Evolutionary conservation across 2,329 filamentous ascomycete genomes (phyloP).

Genomic region (Bipolaris bicolor): DNA sequence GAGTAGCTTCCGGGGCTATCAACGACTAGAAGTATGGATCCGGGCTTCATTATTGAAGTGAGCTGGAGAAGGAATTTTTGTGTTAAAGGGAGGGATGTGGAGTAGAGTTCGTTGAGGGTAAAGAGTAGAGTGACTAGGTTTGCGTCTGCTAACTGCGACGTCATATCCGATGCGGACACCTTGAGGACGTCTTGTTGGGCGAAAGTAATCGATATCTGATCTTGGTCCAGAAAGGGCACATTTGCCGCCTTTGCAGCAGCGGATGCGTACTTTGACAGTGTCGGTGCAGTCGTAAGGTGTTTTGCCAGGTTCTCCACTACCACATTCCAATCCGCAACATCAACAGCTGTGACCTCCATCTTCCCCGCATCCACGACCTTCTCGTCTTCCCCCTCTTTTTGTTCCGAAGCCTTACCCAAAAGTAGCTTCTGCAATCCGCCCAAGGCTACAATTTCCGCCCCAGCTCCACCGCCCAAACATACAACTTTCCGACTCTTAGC

Average conservation of each 20-base stretch:
- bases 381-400: constrained; percentile 3
- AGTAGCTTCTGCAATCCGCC: constrained; percentile 59
- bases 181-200: constrained; percentile 59
- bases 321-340: constrained; percentile 78
- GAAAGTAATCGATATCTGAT: constrained; percentile 51
- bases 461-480: constrained; percentile 69
- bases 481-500: constrained; percentile 50
- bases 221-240: constrained; percentile 41
- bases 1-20: constrained; percentile 96
- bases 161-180: constrained; percentile 47
- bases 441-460: constrained; percentile 70
- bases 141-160: constrained; percentile 34
- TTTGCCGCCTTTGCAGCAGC: constrained; percentile 53
- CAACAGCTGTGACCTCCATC: constrained; percentile 68
- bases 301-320: constrained; percentile 66
- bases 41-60: constrained; percentile 62
- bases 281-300: constrained; percentile 60
- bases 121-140: constrained; percentile 82
- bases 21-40: constrained; percentile 78
- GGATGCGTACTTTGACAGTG: constrained; percentile 57
- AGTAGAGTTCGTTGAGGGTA: constrained; percentile 94
- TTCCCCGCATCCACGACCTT: not conserved
- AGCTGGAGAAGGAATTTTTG: constrained; percentile 76
- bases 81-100: constrained; percentile 73
- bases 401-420: not conserved